A percentile compares a stretch with the other conserved stretches of the same genome.
Evolutionary conservation across 2,329 filamentous ascomycete genomes (phyloP).

Genomic region (Beauveria sp.): DNA sequence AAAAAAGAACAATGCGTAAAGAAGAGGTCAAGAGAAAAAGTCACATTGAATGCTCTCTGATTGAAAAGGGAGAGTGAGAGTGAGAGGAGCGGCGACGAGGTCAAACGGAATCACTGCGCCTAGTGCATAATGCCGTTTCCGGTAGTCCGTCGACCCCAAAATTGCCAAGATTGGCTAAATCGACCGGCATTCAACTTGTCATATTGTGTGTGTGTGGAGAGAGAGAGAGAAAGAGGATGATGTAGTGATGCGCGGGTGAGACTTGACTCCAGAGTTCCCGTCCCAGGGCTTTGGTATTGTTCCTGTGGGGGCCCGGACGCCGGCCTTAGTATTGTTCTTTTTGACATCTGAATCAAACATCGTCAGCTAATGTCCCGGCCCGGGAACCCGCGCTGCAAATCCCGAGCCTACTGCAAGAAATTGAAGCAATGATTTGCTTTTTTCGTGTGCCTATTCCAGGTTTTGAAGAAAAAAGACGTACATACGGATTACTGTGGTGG

Average conservation of each 20-base stretch:
- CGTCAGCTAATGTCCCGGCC: too few species aligned
- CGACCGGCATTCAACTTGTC: too few species aligned
- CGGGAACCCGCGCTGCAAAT: too few species aligned
- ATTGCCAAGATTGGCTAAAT: too few species aligned
- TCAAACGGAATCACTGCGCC: too few species aligned
- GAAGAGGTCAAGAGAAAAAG: background rate
- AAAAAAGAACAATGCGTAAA: background rate
- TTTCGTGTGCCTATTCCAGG: too few species aligned
- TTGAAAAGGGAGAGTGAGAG: background rate
- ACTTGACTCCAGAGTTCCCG: background rate
- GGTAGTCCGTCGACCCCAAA: too few species aligned
- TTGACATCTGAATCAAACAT: background rate
- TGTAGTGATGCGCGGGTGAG: background rate
- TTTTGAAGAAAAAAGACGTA: too few species aligned
- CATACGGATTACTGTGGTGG: background rate
- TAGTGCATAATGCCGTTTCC: too few species aligned
- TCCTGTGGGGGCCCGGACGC: background rate
- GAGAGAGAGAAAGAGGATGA: background rate
- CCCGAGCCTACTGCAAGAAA: too few species aligned
- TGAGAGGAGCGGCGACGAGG: background rate
- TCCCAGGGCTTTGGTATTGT: slow-evolving; percentile 13
- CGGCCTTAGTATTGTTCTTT: slow-evolving; percentile 6
- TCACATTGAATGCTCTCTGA: background rate
- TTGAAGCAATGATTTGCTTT: too few species aligned
- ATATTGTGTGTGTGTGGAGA: background rate